Base-by-base conservation (phyloP, 192 early-diverging fungal species). In the Linnemannia elongata region DNA sequence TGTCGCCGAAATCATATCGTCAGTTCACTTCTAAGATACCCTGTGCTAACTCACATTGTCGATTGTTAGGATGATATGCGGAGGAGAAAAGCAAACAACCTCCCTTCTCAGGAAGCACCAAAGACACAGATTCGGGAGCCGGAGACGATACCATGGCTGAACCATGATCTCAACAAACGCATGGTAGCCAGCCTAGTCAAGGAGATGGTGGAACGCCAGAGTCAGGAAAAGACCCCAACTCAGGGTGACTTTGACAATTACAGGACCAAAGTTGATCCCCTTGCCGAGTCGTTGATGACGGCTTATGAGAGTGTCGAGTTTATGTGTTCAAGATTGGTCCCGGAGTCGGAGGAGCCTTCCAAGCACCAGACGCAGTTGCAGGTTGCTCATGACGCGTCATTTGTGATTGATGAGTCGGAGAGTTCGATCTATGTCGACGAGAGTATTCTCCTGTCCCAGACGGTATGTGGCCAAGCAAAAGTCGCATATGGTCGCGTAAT, bases 361-460 rank as follows among this genome's bases (percentile, higher is more conserved):
- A 69, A 30, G 60, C 60, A 66, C 3, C 60, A 81, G 39, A 63
- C 75, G 3, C 44, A 33, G 7, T 24, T 72, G 3, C 75, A 82
- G 15, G 22, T 47, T 4, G 7, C 39, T 2, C 75, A 73, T 6
- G 76, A 87, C 4, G 63, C 55, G 6, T 81, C 85, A 3, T 87
- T 87, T 63, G 72, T 87, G 8, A 81, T 72, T 47, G 45, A 87
- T 7, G 85, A 87, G 27, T 79, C 35, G 4, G 85, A 87, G 2
- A 81, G 79, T 52, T 87, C 85, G 4, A 78, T 87, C 36, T 33
- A 78, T 54, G 79, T 87, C 6, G 85, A 87, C n/a, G 85, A 87
- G 41, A 81, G 79, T 3, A 81, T 66, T 30, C n/a, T 81, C 9
- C 49, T 71, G 8, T 87, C 85, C 47, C 79, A 87, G 24, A 44